Evolutionary conservation across 192 early-diverging fungal genomes (phyloP).

Genomic region (Rhizoclosmatium globosum): DNA sequence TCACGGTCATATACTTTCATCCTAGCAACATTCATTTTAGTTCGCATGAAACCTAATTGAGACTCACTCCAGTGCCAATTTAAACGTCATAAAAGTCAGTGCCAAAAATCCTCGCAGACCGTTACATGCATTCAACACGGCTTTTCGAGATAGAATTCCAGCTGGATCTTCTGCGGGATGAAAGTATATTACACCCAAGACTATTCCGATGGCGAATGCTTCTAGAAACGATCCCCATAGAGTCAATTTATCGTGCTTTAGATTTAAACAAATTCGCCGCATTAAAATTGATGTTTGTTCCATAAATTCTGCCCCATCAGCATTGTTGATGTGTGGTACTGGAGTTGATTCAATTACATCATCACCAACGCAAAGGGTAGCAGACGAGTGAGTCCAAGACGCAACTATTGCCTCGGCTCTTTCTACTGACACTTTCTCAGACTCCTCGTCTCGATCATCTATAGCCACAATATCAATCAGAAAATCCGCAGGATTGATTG

Average conservation of each 20-base stretch:
- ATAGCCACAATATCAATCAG: conserved; percentile 60
- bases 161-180: conserved; percentile 40
- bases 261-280: conserved; percentile 36
- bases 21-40: conserved; percentile 11
- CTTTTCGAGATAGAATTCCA: conserved; percentile 41
- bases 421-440: conserved; percentile 24
- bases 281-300: conserved; percentile 40
- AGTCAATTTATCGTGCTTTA: conserved; percentile 43
- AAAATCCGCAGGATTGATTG: conserved; percentile 75
- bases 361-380: neutral
- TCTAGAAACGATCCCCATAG: conserved; percentile 52
- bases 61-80: conserved; percentile 45
- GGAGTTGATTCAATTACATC: neutral
- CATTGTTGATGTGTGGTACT: neutral
- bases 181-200: conserved; percentile 49
- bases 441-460: conserved; percentile 42
- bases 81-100: conserved; percentile 52
- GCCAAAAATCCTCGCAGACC: conserved; percentile 46
- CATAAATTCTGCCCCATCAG: conserved; percentile 26
- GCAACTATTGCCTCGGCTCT: conserved; percentile 30
- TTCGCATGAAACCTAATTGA: neutral
- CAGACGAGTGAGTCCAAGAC: conserved; percentile 18
- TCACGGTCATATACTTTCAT: conserved; percentile 57
- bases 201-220: conserved; percentile 37
- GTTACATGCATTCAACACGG: conserved; percentile 40